phyloP scores from a whole-genome alignment of 2,329 filamentous ascomycete genomes.

The Trichocomaceae sp. region DNA sequence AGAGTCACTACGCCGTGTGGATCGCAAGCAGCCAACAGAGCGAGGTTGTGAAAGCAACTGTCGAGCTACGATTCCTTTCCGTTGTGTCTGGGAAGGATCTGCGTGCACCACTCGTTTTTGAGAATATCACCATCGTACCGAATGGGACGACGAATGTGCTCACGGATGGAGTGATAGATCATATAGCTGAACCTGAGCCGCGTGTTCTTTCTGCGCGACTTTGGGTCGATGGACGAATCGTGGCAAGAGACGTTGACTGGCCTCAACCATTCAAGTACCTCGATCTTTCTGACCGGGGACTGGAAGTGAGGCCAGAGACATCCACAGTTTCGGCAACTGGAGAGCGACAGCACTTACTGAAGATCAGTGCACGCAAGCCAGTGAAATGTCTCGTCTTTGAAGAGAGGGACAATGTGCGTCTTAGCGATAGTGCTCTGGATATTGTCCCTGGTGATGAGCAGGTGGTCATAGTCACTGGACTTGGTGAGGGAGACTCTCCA shows the following conservation, averaged over 20 bases:
- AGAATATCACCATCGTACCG: slow-evolving; percentile 42
- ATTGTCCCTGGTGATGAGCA: slow-evolving; percentile 48
- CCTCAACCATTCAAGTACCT: slow-evolving; percentile 49
- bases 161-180: slow-evolving; percentile 36
- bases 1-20: slow-evolving; percentile 52
- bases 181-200: slow-evolving; percentile 42
- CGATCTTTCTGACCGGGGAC: slow-evolving; percentile 6
- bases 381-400: slow-evolving; percentile 57
- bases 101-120: slow-evolving; percentile 44
- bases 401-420: slow-evolving; percentile 48
- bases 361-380: slow-evolving; percentile 23
- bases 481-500: background rate
- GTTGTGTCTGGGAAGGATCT: slow-evolving; percentile 27
- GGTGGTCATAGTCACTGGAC: slow-evolving; percentile 1
- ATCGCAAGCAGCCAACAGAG: slow-evolving; percentile 47
- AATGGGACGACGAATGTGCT: slow-evolving; percentile 52
- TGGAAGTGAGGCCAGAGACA: background rate
- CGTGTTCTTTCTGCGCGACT: slow-evolving; percentile 49
- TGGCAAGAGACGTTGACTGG: slow-evolving; percentile 54
- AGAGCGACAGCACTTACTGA: too few relatives aligned
- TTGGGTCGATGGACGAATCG: slow-evolving; percentile 44
- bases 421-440: slow-evolving; percentile 53
- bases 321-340: too few relatives aligned
- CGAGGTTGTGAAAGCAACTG: slow-evolving; percentile 24
- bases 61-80: slow-evolving; percentile 47